Evolutionary conservation across 176 grass and related monocot species (phyloP), one percentile per base, ranked within the genome.

Genomic region (Avena insularis): DNA sequence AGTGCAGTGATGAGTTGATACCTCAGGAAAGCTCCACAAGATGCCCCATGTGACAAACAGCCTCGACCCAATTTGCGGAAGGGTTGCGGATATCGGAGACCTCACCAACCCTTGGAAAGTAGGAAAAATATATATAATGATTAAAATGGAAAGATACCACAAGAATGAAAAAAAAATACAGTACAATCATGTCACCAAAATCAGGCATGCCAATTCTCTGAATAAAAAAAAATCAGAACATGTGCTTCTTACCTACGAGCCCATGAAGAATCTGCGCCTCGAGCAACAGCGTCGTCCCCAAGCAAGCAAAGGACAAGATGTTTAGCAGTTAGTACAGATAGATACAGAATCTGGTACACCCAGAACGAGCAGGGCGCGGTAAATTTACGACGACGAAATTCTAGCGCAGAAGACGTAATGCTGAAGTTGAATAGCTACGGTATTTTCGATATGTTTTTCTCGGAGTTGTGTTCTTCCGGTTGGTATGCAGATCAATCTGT

Each of bases 1-100:
- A 6, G 2, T 25, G 9, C 17, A 67, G 6, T 87, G 19, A 48
- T 78, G 23, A 88, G 21, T 1, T 2, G 16, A 43, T 19, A 91
- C 90, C 90, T 91, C 86, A 8, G 82, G 90, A 36, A 91, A 89
- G 40, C 90, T 91, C 78, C 79, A 91, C 46, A 91, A 48, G 63
- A 91, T 7, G 8, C 86, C 90, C 86, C 90, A 91, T 0, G 90
- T 91, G 45, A 91, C 82, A 47, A 91, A 88, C 70, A 91, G n/a
- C 3, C 90, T 85, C 0, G 90, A 91, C 50, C 90, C 86, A 73
- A 91, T 91, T 12, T 91, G 90, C 65, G 90, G 90, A 85, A 88
- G 71, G 33, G 86, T 91, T 49, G 86, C 90, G 12, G 86, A 58
- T 16, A 91, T 31, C 0, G 90, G 90, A 91, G 90, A 91, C 43